phyloP scores from a whole-genome alignment of 2,329 filamentous ascomycete genomes.

The Trichoderma afroharzianum region DNA sequence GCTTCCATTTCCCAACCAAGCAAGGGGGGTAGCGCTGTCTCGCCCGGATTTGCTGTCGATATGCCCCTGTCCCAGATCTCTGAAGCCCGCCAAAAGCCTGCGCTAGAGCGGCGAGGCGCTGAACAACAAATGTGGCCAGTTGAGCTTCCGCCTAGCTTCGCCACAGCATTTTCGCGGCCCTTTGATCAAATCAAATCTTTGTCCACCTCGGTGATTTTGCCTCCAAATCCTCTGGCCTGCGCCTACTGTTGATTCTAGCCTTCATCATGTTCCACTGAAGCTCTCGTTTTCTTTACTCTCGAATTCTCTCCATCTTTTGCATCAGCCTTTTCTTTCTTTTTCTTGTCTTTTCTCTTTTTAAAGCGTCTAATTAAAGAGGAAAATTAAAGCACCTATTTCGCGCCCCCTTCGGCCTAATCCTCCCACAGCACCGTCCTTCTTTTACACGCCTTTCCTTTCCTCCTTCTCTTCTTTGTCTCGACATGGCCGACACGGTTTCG shows the following conservation, averaged over 20 bases:
- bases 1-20: background rate
- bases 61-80: conserved; percentile 17
- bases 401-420: background rate
- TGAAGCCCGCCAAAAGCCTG: conserved; percentile 3
- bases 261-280: conserved; percentile 14
- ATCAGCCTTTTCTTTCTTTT: conserved; percentile 12
- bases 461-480: background rate
- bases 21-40: background rate
- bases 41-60: conserved; percentile 4
- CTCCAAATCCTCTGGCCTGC: background rate
- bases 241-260: conserved; percentile 2
- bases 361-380: background rate
- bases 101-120: conserved; percentile 6
- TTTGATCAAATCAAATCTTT: background rate
- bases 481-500: conserved; percentile 54
- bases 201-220: background rate
- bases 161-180: conserved; percentile 25
- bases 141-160: conserved; percentile 18
- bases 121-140: conserved; percentile 16
- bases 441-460: background rate
- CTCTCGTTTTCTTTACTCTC: background rate
- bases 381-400: background rate
- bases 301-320: background rate
- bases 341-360: conserved; percentile 14
- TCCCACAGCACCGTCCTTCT: background rate